Conservation (phyloP, 2,329 filamentous ascomycete species). For the Salinomyces thailandicus region DNA sequence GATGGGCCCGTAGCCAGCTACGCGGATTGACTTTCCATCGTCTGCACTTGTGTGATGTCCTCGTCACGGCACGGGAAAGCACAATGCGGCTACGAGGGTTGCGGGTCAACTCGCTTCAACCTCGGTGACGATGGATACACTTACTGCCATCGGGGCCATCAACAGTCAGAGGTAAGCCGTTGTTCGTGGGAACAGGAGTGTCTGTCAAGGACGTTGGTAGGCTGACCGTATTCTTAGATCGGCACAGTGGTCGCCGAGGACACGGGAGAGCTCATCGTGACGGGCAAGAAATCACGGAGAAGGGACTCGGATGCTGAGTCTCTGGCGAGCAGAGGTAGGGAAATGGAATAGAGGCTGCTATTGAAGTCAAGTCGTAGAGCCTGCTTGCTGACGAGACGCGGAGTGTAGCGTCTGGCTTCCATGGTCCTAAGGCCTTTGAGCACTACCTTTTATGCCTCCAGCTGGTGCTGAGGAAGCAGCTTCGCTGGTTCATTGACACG, state of each 20-base stretch:
- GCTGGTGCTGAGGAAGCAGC: slow-evolving; percentile 71
- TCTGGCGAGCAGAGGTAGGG: slow-evolving; percentile 8
- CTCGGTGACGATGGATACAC: slow-evolving; percentile 65
- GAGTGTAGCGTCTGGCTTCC: slow-evolving; percentile 29
- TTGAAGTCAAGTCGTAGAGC: too few species aligned
- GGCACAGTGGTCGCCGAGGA: slow-evolving; percentile 25
- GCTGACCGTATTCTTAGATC: slow-evolving; percentile 10
- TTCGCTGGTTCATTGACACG: slow-evolving; percentile 58
- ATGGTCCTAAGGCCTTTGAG: slow-evolving; percentile 58
- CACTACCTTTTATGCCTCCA: slow-evolving; percentile 80
- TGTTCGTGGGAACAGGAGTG: not conserved
- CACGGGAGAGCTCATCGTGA: slow-evolving; percentile 19
- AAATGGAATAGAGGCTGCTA: too few species aligned
- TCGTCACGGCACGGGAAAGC: slow-evolving; percentile 9
- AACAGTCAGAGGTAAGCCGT: slow-evolving; percentile 52
- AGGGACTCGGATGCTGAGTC: slow-evolving; percentile 23
- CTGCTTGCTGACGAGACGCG: too few species aligned
- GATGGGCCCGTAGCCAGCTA: too few species aligned
- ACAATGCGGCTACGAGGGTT: slow-evolving; percentile 38
- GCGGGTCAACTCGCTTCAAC: slow-evolving; percentile 56
- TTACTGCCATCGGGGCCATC: slow-evolving; percentile 73
- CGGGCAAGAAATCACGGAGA: slow-evolving; percentile 20
- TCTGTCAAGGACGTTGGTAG: not conserved
- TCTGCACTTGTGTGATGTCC: slow-evolving; percentile 16
- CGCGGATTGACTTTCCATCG: too few species aligned